These are phyloP conservation scores for Lactuca saligna DNA, from an alignment of 129 eudicot species.

Conservation along the genomic window DNA sequence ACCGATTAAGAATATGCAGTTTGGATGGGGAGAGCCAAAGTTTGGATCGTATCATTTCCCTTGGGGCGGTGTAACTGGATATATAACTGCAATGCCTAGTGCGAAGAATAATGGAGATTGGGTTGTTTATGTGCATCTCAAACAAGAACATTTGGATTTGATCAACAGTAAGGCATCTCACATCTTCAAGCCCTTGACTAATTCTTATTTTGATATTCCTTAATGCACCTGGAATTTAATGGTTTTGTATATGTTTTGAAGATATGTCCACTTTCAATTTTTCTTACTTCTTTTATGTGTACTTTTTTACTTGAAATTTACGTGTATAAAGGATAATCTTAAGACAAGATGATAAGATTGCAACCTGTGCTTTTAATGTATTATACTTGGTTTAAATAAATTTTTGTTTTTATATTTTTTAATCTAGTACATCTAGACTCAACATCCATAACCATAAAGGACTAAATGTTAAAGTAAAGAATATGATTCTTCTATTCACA, in stretches of 20 bases:
- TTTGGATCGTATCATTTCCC: constrained; percentile 67
- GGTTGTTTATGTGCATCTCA: constrained; percentile 57
- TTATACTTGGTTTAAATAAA: too few relatives aligned
- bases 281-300: too few relatives aligned
- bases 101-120: constrained; percentile 48
- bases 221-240: not conserved
- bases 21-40: constrained; percentile 54
- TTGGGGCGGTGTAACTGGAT: constrained; percentile 58
- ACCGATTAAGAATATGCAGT: constrained; percentile 42
- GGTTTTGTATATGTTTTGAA: not conserved
- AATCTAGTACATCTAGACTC: too few relatives aligned
- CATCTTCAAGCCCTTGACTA: constrained; percentile 37
- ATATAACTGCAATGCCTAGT: constrained; percentile 61
- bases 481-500: too few relatives aligned
- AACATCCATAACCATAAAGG: too few relatives aligned
- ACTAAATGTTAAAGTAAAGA: too few relatives aligned
- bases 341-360: too few relatives aligned
- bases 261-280: too few relatives aligned
- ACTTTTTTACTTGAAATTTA: too few relatives aligned
- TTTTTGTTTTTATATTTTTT: too few relatives aligned
- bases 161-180: constrained; percentile 42
- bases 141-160: constrained; percentile 38
- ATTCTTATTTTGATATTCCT: not conserved
- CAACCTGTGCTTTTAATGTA: too few relatives aligned
- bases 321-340: too few relatives aligned